Percentiles rank a stretch among this genome's conserved stretches.
These are phyloP conservation scores for Chondrus crispus DNA, from an alignment of 23 red algal species.

Conservation along the genomic window DNA sequence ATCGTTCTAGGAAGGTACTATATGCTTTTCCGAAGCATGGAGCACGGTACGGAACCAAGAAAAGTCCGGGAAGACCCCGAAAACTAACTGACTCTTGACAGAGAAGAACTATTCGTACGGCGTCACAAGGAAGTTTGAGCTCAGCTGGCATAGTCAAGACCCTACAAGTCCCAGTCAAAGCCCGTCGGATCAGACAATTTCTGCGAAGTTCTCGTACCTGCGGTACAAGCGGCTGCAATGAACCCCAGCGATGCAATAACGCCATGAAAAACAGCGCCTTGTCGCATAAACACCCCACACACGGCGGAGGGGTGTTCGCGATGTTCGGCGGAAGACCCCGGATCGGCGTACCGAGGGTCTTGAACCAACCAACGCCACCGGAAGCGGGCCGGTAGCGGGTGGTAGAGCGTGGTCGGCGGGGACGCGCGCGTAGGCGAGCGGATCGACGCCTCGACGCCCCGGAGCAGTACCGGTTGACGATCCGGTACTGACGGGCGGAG, in stretches of 20 bases:
- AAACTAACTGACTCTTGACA: neutral
- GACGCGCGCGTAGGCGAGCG: too few relatives aligned
- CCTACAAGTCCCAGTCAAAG: neutral
- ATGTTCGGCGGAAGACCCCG: too few relatives aligned
- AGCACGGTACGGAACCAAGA: constrained; percentile 1
- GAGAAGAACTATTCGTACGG: neutral
- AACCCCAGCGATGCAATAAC: neutral
- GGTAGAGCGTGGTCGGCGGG: too few relatives aligned
- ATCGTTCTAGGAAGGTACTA: neutral
- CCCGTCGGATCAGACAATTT: neutral
- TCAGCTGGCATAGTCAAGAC: neutral
- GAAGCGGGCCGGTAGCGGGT: too few relatives aligned
- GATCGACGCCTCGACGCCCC: too few relatives aligned
- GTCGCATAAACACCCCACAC: too few relatives aligned
- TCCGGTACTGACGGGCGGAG: too few relatives aligned
- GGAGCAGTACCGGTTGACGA: too few relatives aligned
- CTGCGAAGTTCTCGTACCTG: neutral
- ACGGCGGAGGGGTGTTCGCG: too few relatives aligned
- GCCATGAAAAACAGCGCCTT: neutral
- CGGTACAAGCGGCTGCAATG: neutral
- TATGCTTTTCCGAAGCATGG: neutral
- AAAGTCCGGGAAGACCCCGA: neutral
- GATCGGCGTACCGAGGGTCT: too few relatives aligned
- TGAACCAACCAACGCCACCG: too few relatives aligned
- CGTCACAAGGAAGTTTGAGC: neutral